Evolutionary conservation across 148 eudicot species (phyloP).

Genomic region (Pharnaceum exiguum): DNA sequence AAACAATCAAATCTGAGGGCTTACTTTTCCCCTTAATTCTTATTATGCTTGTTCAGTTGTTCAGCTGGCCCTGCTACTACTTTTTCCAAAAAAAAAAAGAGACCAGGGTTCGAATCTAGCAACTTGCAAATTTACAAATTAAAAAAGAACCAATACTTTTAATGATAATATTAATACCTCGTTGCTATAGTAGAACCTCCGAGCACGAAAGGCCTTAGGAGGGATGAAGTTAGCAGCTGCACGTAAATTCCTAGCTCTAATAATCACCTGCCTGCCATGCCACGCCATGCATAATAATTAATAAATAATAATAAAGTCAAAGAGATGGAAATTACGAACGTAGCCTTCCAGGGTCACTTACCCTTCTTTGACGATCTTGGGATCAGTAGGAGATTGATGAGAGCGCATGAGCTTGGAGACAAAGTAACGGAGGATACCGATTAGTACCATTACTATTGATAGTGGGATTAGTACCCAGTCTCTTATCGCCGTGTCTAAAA

Average conservation of each 20-base stretch:
- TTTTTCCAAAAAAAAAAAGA: no score
- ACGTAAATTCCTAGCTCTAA: constrained; percentile 86
- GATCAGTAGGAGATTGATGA: constrained; percentile 58
- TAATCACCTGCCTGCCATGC: constrained; percentile 61
- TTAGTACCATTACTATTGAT: constrained; percentile 88
- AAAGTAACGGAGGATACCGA: constrained; percentile 89
- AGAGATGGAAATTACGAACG: neutral
- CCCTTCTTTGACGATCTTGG: constrained; percentile 98
- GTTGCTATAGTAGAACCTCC: constrained; percentile 63
- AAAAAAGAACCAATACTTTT: neutral
- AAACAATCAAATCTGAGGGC: no score
- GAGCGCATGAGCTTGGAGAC: constrained; percentile 95
- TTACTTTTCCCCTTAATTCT: no score
- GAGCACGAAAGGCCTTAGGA: constrained; percentile 72
- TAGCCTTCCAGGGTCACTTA: constrained; percentile 13
- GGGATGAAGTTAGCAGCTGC: constrained; percentile 85
- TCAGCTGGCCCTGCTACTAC: no score
- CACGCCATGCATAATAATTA: neutral
- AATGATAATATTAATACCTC: constrained; percentile 42
- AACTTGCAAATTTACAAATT: no score
- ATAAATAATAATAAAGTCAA: neutral
- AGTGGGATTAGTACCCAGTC: constrained; percentile 91
- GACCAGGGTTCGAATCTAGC: no score
- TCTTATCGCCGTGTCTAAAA: constrained; percentile 89
- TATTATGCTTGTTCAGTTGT: no score